Percentiles rank a stretch among this genome's conserved stretches.
Conservation (phyloP, 768 basidiomycete genomes). For the Chalciporus piperatus region DNA sequence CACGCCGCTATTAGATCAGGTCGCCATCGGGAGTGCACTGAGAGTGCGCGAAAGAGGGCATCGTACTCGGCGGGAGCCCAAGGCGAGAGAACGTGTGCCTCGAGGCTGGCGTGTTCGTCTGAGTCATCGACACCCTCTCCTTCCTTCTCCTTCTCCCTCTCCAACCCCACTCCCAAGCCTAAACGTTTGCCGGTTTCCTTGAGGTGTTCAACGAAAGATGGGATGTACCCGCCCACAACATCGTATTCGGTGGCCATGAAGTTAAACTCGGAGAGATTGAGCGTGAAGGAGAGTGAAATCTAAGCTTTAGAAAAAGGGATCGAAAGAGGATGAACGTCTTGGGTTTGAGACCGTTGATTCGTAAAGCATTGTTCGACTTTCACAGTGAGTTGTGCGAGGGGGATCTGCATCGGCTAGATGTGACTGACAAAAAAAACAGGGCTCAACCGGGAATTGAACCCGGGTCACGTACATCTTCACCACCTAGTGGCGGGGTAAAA, state of each 20-base stretch:
- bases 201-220: slow-evolving; percentile 26
- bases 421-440: slow-evolving; percentile 19
- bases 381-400: not conserved
- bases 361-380: slow-evolving; percentile 15
- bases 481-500: slow-evolving; percentile 21
- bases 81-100: slow-evolving; percentile 4
- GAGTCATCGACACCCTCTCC: not conserved
- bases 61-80: slow-evolving; percentile 75
- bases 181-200: slow-evolving; percentile 24
- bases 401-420: not conserved
- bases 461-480: slow-evolving; percentile 36
- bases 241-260: slow-evolving; percentile 16
- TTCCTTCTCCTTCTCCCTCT: too few species aligned
- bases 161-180: not conserved
- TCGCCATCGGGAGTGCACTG: slow-evolving; percentile 63
- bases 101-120: not conserved
- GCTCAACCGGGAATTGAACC: slow-evolving; percentile 37
- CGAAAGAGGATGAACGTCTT: too few species aligned
- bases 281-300: too few species aligned
- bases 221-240: slow-evolving; percentile 22
- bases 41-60: slow-evolving; percentile 66
- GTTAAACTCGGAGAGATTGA: not conserved
- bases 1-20: slow-evolving; percentile 74
- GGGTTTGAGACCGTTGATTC: too few species aligned
- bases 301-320: too few species aligned